phyloP scores from a whole-genome alignment of 1,284 basidiomycete species.

The Sporisorium reilianum region DNA sequence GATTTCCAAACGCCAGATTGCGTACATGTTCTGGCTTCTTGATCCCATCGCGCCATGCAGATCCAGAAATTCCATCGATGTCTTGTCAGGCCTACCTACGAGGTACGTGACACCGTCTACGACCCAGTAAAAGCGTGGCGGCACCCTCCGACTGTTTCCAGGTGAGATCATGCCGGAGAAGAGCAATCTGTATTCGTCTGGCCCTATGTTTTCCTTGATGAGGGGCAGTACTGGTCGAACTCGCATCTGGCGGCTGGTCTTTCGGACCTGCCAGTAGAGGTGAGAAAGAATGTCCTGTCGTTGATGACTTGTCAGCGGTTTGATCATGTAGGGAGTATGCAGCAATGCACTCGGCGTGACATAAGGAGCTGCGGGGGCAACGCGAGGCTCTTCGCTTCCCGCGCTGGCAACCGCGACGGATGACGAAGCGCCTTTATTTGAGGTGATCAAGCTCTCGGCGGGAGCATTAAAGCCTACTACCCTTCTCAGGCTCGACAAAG shows the following conservation, averaged over 20 bases:
- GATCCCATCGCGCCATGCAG: not conserved
- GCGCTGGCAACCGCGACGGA: not conserved
- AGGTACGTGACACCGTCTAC: not conserved
- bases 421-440: not conserved
- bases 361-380: not conserved
- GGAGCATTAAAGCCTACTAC: not conserved
- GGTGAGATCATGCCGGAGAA: not conserved
- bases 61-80: not conserved
- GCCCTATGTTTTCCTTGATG: not conserved
- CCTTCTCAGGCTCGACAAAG: not conserved
- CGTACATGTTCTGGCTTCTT: not conserved
- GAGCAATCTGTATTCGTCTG: not conserved
- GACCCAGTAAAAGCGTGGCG: not conserved
- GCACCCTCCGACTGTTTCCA: not conserved
- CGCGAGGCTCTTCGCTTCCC: not conserved
- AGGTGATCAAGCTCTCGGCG: not conserved
- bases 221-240: not conserved
- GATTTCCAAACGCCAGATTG: slow-evolving; percentile 8
- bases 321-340: not conserved
- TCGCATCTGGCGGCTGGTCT: not conserved
- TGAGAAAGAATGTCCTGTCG: not conserved
- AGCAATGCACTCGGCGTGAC: not conserved
- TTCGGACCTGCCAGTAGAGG: not conserved
- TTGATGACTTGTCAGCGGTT: not conserved
- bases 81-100: not conserved